Conservation (phyloP, 768 basidiomycete genomes). For the Cystobasidium tubakii region DNA sequence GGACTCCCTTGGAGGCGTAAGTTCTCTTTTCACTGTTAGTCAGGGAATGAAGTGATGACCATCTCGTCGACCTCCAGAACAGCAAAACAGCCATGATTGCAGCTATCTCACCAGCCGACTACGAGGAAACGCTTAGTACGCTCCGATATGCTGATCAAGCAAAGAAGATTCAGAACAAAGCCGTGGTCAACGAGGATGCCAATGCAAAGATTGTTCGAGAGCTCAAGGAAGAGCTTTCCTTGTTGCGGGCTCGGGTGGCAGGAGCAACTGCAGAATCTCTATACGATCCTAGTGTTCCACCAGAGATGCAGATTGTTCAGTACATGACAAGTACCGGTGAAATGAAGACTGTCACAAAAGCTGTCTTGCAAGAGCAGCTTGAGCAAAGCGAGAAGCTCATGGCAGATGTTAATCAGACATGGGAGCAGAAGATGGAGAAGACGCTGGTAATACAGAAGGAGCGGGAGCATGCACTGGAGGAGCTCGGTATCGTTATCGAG, state of each 20-base stretch:
- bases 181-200: slow-evolving; percentile 97
- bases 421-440: slow-evolving; percentile 86
- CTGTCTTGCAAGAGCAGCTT: slow-evolving; percentile 94
- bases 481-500: slow-evolving; percentile 94
- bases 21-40: neutral
- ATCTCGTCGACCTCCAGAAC: slow-evolving; percentile 53
- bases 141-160: slow-evolving; percentile 80
- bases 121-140: slow-evolving; percentile 94
- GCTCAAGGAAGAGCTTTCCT: slow-evolving; percentile 94
- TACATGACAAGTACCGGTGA: slow-evolving; percentile 88
- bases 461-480: slow-evolving; percentile 93
- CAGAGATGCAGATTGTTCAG: slow-evolving; percentile 89
- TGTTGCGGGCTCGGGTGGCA: slow-evolving; percentile 80
- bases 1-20: slow-evolving; percentile 75
- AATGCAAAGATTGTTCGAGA: slow-evolving; percentile 98
- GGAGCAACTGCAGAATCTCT: slow-evolving; percentile 63
- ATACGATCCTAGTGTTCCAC: slow-evolving; percentile 81
- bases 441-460: slow-evolving; percentile 94
- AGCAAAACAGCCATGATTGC: slow-evolving; percentile 99
- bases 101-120: slow-evolving; percentile 96
- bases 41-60: too few relatives aligned
- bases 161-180: slow-evolving; percentile 99
- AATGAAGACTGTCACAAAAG: slow-evolving; percentile 91
- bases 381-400: slow-evolving; percentile 91
- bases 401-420: slow-evolving; percentile 86